These are phyloP conservation scores for Cutaneotrichosporon arboriforme DNA, from an alignment of 1,284 basidiomycete species.

Conservation along the genomic window DNA sequence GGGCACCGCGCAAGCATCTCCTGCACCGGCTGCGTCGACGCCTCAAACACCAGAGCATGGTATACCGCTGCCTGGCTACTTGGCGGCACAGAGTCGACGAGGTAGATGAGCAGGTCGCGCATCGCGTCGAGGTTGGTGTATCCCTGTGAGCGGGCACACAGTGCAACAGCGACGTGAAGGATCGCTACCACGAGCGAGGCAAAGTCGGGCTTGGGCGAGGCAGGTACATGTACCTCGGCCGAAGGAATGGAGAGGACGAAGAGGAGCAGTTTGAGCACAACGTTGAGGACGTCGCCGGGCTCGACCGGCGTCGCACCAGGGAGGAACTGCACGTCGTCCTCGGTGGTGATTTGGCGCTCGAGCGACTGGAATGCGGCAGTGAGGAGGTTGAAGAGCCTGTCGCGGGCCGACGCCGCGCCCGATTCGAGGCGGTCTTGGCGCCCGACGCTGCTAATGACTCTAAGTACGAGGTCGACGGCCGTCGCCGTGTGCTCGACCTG, in stretches of 20 bases:
- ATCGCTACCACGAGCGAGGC: slow-evolving; percentile 28
- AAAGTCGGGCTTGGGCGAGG: slow-evolving; percentile 37
- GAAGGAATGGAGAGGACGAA: slow-evolving; percentile 29
- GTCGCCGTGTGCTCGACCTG: slow-evolving; percentile 21
- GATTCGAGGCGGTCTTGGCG: slow-evolving; percentile 14
- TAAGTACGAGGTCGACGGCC: slow-evolving; percentile 36
- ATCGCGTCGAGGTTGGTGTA: slow-evolving; percentile 13
- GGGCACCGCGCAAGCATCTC: slow-evolving; percentile 16
- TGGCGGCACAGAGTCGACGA: slow-evolving; percentile 15
- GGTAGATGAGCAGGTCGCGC: slow-evolving; percentile 30
- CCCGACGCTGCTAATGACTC: slow-evolving; percentile 30
- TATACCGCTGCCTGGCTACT: slow-evolving; percentile 6
- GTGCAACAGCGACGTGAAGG: slow-evolving; percentile 23
- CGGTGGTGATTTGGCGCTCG: slow-evolving; percentile 30
- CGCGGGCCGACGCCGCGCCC: slow-evolving; percentile 21
- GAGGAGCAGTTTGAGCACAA: slow-evolving; percentile 30
- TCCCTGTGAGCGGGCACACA: slow-evolving; percentile 10
- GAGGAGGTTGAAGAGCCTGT: slow-evolving; percentile 36
- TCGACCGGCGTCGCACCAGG: slow-evolving; percentile 27
- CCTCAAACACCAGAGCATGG: slow-evolving; percentile 30
- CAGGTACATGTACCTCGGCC: slow-evolving; percentile 19
- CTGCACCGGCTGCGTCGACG: slow-evolving; percentile 20
- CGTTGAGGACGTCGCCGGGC: slow-evolving; percentile 26
- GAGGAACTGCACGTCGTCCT: slow-evolving; percentile 24
- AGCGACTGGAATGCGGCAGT: slow-evolving; percentile 33